These are phyloP conservation scores for Hypoxylon sp. DNA, from an alignment of 2,329 filamentous ascomycete species.

Conservation along the genomic window DNA sequence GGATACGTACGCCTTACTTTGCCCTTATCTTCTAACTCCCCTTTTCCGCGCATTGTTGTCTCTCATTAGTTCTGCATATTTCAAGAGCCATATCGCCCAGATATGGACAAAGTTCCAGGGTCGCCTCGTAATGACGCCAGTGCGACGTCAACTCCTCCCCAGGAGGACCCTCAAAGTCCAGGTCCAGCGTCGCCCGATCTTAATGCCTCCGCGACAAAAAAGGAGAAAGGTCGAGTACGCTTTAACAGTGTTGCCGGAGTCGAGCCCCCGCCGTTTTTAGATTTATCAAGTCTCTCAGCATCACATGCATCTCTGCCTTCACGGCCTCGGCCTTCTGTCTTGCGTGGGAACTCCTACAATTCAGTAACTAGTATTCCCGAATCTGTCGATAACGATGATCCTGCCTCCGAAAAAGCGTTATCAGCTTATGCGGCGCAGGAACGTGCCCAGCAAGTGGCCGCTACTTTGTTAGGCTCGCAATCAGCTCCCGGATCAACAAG, in stretches of 20 bases:
- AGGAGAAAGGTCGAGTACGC: constrained; percentile 62
- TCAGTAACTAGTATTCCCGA: constrained; percentile 53
- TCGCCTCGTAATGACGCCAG: constrained; percentile 37
- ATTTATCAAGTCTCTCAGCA: constrained; percentile 31
- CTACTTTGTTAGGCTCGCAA: constrained; percentile 55
- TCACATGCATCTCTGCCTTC: constrained; percentile 40
- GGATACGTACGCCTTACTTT: constrained; percentile 21
- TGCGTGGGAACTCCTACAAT: constrained; percentile 59
- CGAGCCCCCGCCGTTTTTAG: constrained; percentile 47
- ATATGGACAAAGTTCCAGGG: constrained; percentile 41
- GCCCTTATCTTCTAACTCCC: constrained; percentile 13
- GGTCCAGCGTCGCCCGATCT: constrained; percentile 37
- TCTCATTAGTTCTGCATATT: constrained; percentile 24
- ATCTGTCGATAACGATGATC: constrained; percentile 47
- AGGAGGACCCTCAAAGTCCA: constrained; percentile 38
- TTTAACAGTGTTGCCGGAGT: constrained; percentile 62
- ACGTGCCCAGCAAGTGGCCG: constrained; percentile 59
- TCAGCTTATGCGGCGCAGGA: constrained; percentile 60
- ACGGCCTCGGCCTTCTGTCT: constrained; percentile 58
- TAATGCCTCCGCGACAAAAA: constrained; percentile 47
- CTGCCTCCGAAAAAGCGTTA: constrained; percentile 47
- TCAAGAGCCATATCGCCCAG: constrained; percentile 25
- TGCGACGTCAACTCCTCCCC: constrained; percentile 37
- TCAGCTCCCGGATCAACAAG: constrained; percentile 54
- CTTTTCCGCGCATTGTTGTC: constrained; percentile 21